Percentiles rank a stretch among this genome's conserved stretches.
Evolutionary conservation across 108 stramenopile genomes (phyloP).

Genomic region (Skeletonema costatum): DNA sequence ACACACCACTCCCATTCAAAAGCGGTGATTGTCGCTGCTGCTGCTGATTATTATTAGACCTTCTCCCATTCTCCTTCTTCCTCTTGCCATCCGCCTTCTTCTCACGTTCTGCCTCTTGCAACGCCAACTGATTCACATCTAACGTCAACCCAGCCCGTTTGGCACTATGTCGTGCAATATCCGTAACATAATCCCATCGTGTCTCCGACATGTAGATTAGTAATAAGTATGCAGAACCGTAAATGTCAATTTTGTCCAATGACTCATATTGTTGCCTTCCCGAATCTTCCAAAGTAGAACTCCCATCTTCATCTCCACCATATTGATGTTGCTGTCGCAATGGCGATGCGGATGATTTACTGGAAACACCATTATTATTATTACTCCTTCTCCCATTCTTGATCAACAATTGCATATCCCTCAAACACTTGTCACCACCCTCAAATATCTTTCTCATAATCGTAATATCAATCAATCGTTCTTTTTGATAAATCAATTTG

Average conservation of each 20-base stretch:
- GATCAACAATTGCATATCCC: slow-evolving; percentile 8
- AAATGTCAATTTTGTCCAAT: slow-evolving; percentile 28
- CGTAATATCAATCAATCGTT: slow-evolving; percentile 28
- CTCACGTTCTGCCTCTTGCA: background rate
- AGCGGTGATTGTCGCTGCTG: background rate
- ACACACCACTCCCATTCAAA: background rate
- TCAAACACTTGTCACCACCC: slow-evolving; percentile 23
- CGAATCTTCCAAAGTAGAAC: background rate
- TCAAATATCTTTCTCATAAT: slow-evolving; percentile 31
- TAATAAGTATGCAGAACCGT: slow-evolving; percentile 40
- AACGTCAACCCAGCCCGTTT: slow-evolving; percentile 53
- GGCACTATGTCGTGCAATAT: slow-evolving; percentile 60
- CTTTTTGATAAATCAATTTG: slow-evolving; percentile 25
- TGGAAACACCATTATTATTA: background rate
- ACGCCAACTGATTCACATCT: slow-evolving; percentile 68
- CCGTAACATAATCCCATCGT: slow-evolving; percentile 69
- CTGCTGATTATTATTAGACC: background rate
- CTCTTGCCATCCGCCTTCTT: background rate
- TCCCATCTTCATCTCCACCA: background rate
- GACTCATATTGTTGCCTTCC: background rate
- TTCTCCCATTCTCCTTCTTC: background rate
- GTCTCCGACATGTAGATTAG: slow-evolving; percentile 56
- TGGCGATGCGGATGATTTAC: background rate
- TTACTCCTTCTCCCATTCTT: background rate
- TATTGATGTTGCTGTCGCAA: background rate